Evolutionary conservation across 129 eudicot species (phyloP).

Genomic region (Scalesia atractyloides): DNA sequence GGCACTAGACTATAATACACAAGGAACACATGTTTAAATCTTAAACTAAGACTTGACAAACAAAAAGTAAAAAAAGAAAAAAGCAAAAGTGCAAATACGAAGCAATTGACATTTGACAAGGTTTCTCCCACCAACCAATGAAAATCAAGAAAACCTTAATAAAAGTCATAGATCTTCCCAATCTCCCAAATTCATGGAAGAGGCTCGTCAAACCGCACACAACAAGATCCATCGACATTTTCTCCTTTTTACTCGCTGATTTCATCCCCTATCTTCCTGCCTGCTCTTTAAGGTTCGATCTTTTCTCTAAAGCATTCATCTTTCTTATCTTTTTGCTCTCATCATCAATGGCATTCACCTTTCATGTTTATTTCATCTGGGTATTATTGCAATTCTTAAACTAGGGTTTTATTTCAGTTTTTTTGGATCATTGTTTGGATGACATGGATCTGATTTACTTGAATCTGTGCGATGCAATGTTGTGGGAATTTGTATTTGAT

Average conservation of each 20-base stretch:
- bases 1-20: too few species aligned
- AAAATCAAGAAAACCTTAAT: background rate
- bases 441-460: background rate
- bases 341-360: background rate
- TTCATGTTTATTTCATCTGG: slow-evolving; percentile 3
- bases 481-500: slow-evolving; percentile 5
- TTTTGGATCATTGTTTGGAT: slow-evolving; percentile 5
- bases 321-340: background rate
- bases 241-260: slow-evolving; percentile 29
- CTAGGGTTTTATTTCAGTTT: slow-evolving; percentile 1
- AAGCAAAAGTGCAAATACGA: too few species aligned
- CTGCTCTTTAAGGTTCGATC: slow-evolving; percentile 23
- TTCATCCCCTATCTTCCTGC: slow-evolving; percentile 5
- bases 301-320: slow-evolving; percentile 20
- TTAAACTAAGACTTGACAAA: too few species aligned
- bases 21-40: too few species aligned
- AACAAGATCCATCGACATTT: slow-evolving; percentile 25
- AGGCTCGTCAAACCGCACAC: slow-evolving; percentile 17
- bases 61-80: too few species aligned
- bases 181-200: slow-evolving; percentile 23
- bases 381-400: background rate
- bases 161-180: background rate
- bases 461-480: background rate
- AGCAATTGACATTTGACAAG: background rate
- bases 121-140: background rate